A percentile compares a stretch with the other conserved stretches of the same genome.
Evolutionary conservation across 257 asterid genomes (phyloP).

Genomic region (Paulownia fortunei): DNA sequence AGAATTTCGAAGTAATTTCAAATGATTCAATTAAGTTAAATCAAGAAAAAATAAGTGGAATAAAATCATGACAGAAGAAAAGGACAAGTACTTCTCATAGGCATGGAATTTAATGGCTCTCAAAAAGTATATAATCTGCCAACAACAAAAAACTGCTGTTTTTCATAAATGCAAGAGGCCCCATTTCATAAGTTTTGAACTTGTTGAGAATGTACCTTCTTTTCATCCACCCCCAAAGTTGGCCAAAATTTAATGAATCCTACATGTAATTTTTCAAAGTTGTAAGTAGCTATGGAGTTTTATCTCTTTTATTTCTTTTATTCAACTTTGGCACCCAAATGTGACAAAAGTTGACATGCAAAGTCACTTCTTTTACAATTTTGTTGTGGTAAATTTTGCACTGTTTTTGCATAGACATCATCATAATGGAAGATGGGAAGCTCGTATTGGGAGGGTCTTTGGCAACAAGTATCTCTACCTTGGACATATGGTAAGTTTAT

Average conservation of each 20-base stretch:
- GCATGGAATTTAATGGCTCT: neutral
- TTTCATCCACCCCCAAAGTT: constrained; percentile 17
- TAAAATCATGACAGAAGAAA: neutral
- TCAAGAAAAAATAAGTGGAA: neutral
- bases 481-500: constrained; percentile 70
- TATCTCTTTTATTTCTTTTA: neutral
- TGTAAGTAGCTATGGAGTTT: neutral
- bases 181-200: neutral
- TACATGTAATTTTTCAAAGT: neutral
- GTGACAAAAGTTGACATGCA: neutral
- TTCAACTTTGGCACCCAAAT: neutral
- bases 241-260: constrained; percentile 15
- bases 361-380: neutral
- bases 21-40: neutral
- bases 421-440: constrained; percentile 93
- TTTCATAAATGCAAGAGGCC: constrained; percentile 17
- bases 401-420: constrained; percentile 59
- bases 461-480: constrained; percentile 92
- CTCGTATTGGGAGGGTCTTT: constrained; percentile 82
- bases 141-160: neutral
- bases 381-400: neutral
- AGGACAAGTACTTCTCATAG: neutral
- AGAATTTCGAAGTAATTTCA: neutral
- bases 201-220: constrained; percentile 1
- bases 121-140: constrained; percentile 5